Evolutionary conservation across 371 early-diverging fungal genomes (phyloP).

Genomic region (Basidiobolus meristosporus): DNA sequence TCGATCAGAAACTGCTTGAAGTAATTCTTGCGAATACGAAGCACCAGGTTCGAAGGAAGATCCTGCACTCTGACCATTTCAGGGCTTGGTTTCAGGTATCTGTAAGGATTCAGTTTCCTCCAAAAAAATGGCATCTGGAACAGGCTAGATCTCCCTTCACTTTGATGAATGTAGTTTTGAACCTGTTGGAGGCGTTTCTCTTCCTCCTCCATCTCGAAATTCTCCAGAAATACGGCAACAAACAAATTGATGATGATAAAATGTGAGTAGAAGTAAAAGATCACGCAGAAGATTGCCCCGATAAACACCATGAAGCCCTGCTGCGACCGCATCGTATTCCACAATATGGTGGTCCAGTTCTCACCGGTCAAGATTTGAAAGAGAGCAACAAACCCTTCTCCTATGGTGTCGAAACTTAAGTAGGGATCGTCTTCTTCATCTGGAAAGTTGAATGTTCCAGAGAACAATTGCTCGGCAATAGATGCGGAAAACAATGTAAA

Average conservation of each 20-base stretch:
- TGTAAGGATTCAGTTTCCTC: too few species aligned
- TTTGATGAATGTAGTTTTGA: slow-evolving; percentile 26
- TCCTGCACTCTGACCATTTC: slow-evolving; percentile 17
- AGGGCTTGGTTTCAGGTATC: slow-evolving; percentile 12
- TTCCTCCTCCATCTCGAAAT: slow-evolving; percentile 37
- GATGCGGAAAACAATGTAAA: background rate
- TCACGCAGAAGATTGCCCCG: slow-evolving; percentile 20
- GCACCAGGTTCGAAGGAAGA: slow-evolving; percentile 18
- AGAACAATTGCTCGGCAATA: background rate
- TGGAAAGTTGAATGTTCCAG: background rate
- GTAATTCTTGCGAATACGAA: slow-evolving; percentile 14
- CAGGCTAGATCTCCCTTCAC: too few species aligned
- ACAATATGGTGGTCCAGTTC: slow-evolving; percentile 31
- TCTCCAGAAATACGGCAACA: slow-evolving; percentile 35
- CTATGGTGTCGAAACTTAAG: slow-evolving; percentile 23
- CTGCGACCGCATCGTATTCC: slow-evolving; percentile 22
- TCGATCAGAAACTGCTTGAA: too few species aligned
- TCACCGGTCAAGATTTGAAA: slow-evolving; percentile 34
- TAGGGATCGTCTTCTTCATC: background rate
- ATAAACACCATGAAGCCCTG: slow-evolving; percentile 11
- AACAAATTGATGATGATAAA: slow-evolving; percentile 37
- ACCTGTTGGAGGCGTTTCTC: slow-evolving; percentile 28
- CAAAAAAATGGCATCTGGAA: too few species aligned
- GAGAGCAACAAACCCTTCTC: slow-evolving; percentile 21
- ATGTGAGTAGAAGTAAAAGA: slow-evolving; percentile 22